These are phyloP conservation scores for Trifolium dubium DNA, from an alignment of 306 rosid genomes.

Conservation along the genomic window DNA sequence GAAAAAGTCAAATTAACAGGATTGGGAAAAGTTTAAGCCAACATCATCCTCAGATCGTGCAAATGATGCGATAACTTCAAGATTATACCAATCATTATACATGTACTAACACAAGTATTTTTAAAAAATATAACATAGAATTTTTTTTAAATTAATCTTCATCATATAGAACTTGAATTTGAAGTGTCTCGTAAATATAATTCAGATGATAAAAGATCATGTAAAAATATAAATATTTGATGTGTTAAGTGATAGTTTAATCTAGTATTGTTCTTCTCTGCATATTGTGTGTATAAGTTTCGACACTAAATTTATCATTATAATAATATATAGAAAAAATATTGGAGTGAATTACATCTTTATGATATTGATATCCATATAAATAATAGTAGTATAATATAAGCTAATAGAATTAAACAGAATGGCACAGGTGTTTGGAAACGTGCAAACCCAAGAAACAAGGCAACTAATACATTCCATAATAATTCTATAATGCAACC, in stretches of 20 bases:
- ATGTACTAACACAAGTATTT: neutral
- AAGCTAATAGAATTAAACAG: conserved; percentile 23
- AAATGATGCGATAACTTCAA: conserved; percentile 45
- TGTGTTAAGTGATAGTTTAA: no score
- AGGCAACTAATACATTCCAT: conserved; percentile 52
- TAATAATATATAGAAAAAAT: no score
- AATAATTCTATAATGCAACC: conserved; percentile 39
- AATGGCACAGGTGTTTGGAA: conserved; percentile 35
- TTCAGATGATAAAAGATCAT: no score
- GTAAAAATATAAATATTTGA: no score
- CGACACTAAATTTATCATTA: no score
- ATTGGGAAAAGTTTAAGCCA: conserved; percentile 36
- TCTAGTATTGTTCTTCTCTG: no score
- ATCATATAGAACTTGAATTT: neutral
- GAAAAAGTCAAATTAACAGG: conserved; percentile 45
- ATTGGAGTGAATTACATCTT: conserved; percentile 24
- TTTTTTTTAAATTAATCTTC: no score
- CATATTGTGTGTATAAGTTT: no score
- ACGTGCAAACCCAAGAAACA: conserved; percentile 53
- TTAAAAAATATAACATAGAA: no score
- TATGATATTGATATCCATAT: neutral
- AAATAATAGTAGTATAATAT: neutral
- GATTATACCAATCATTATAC: conserved; percentile 42
- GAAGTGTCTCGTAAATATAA: no score
- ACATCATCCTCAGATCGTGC: conserved; percentile 40